Evolutionary conservation across 2,329 filamentous ascomycete genomes (phyloP), one percentile per base, ranked within the genome.

Genomic region (Mycocentrospora acerina): DNA sequence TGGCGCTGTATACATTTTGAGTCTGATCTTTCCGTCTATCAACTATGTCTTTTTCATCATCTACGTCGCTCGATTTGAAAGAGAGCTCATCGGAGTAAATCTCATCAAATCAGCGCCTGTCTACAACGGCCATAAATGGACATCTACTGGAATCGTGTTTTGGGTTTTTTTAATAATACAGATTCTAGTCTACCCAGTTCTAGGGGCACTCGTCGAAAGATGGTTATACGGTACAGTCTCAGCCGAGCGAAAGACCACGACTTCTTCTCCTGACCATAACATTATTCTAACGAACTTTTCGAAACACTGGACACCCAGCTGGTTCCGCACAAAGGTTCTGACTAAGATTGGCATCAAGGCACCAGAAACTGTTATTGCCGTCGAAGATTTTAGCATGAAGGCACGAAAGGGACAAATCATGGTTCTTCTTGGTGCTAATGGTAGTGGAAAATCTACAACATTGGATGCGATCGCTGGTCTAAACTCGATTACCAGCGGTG

Each of bases 401-500:
- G 87, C 88, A 3, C 76, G 80, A 3, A 80, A 82, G 47, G 90
- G 90, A 1, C 85, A 95, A 54, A 95, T 96, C 35, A 78, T 94
- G 59, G 87, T 90, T 2, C 73, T 96, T 0, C 77, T 96, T 0
- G 90, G 90, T 25, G 88, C 90, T 5, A 96, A 96, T 60, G 90
- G 90, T 13, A 89, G 83, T 53, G 90, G 90, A 24, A 96, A 96
- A 65, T 90, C 84, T 37, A 95, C 90, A 0, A 95, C 90, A 0
- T 76, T 96, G 4, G 88, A 95, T 59, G 85, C 86, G 5, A 90
- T 96, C 48, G 86, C 89, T 9, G 90, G 90, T 3, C 78, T 91
- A 34, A 88, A 85, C 53, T 86, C 80, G 29, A 76, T 91, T 15
- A 89, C 87, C 0, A 81, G 78, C 41, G 90, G 90, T 3, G 76